Conservation (phyloP, 2,329 filamentous ascomycete genomes). For the Diaporthe velutina region DNA sequence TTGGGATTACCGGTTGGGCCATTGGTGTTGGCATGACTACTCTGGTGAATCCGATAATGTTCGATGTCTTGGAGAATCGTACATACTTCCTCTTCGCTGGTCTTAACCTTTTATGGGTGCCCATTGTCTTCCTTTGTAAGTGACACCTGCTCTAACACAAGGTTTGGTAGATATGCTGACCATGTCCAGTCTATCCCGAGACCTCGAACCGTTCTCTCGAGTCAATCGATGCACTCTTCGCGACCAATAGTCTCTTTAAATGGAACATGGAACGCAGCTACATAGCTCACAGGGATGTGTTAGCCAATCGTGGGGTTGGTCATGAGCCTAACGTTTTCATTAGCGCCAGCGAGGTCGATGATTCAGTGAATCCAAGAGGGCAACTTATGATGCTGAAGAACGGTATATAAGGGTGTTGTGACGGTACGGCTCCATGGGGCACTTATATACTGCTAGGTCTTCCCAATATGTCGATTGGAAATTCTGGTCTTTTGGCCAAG, state of each 20-base stretch:
- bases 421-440: too few species aligned
- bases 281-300: not conserved
- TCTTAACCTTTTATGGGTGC: slow-evolving; percentile 51
- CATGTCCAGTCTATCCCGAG: not conserved
- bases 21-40: slow-evolving; percentile 68
- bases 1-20: slow-evolving; percentile 71
- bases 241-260: slow-evolving; percentile 57
- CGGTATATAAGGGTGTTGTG: too few species aligned
- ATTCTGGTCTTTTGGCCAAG: too few species aligned
- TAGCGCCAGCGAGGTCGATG: not conserved
- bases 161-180: not conserved
- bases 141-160: not conserved
- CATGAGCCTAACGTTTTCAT: not conserved
- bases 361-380: too few species aligned
- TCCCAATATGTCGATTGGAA: too few species aligned
- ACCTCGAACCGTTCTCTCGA: slow-evolving; percentile 42
- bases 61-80: slow-evolving; percentile 57
- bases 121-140: slow-evolving; percentile 5
- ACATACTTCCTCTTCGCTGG: slow-evolving; percentile 66
- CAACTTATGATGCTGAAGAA: too few species aligned
- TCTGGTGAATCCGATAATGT: slow-evolving; percentile 66
- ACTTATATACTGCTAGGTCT: too few species aligned
- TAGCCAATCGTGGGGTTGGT: not conserved
- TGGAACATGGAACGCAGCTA: slow-evolving; percentile 56
- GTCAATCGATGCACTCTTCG: slow-evolving; percentile 64